A percentile compares a stretch with the other conserved stretches of the same genome.
phyloP scores from a whole-genome alignment of 2,329 filamentous ascomycete genomes.

The Cladosporium phlei region DNA sequence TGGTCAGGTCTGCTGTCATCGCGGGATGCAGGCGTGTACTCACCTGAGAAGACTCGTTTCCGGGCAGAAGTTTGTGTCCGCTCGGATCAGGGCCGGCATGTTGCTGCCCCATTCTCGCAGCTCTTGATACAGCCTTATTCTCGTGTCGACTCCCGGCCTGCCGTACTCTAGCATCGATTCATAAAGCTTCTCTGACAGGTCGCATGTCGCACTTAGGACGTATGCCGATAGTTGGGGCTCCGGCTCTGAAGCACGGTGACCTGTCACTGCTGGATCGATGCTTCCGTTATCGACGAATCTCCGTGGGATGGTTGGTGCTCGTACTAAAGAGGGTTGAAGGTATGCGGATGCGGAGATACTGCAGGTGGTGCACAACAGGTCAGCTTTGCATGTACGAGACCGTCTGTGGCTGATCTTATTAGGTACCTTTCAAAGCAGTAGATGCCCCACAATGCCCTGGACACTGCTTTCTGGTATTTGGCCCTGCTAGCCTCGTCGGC shows the following conservation, averaged over 20 bases:
- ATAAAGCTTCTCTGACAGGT: conserved; percentile 7
- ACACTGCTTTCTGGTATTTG: conserved; percentile 7
- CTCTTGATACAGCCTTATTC: conserved; percentile 9
- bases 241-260: conserved; percentile 4
- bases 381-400: background rate
- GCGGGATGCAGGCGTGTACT: background rate
- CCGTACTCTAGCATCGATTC: conserved; percentile 6
- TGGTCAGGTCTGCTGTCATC: conserved; percentile 1
- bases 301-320: conserved; percentile 5
- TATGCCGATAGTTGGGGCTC: conserved; percentile 12
- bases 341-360: conserved; percentile 12
- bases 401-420: too few species aligned
- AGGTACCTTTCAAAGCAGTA: conserved; percentile 12
- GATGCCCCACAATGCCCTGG: conserved; percentile 10
- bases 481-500: conserved; percentile 3
- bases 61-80: conserved; percentile 9
- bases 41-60: conserved; percentile 7
- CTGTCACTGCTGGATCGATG: conserved; percentile 11
- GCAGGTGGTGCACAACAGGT: background rate
- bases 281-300: conserved; percentile 8
- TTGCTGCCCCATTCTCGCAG: conserved; percentile 8
- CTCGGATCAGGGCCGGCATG: conserved; percentile 6
- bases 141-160: conserved; percentile 1
- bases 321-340: conserved; percentile 8
- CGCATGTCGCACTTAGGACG: conserved; percentile 8